phyloP scores from a whole-genome alignment of 2,329 filamentous ascomycete species.

The Exophiala xenobiotica region DNA sequence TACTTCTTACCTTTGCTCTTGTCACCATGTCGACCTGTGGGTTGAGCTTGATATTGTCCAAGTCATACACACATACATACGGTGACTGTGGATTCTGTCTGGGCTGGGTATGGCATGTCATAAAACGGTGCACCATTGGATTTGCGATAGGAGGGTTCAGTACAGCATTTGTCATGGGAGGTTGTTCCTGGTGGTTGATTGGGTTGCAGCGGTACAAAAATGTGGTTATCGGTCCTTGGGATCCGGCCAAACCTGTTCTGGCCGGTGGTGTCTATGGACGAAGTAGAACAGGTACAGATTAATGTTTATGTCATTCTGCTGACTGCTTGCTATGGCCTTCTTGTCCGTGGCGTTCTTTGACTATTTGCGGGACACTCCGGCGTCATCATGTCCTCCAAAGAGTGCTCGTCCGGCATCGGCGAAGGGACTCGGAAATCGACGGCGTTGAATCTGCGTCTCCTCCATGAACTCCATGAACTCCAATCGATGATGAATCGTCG shows the following conservation, averaged over 20 bases:
- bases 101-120: slow-evolving; percentile 50
- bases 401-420: not conserved
- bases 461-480: too few relatives aligned
- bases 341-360: too few relatives aligned
- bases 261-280: slow-evolving; percentile 27
- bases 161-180: slow-evolving; percentile 77
- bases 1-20: slow-evolving; percentile 70
- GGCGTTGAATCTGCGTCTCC: not conserved
- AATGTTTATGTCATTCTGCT: not conserved
- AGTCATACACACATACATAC: slow-evolving; percentile 42
- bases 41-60: slow-evolving; percentile 61
- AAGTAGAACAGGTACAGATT: slow-evolving; percentile 26
- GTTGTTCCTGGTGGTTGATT: slow-evolving; percentile 97
- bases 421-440: not conserved
- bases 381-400: not conserved
- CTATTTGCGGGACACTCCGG: not conserved
- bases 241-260: slow-evolving; percentile 75
- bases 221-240: slow-evolving; percentile 97
- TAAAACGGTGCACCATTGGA: slow-evolving; percentile 63
- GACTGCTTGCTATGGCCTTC: not conserved
- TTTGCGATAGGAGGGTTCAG: slow-evolving; percentile 73
- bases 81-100: slow-evolving; percentile 46
- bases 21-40: slow-evolving; percentile 78
- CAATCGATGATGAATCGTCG: too few relatives aligned
- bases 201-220: slow-evolving; percentile 98